These are phyloP conservation scores for Solanum piurae DNA, from an alignment of 257 asterid genomes.

Conservation along the genomic window DNA sequence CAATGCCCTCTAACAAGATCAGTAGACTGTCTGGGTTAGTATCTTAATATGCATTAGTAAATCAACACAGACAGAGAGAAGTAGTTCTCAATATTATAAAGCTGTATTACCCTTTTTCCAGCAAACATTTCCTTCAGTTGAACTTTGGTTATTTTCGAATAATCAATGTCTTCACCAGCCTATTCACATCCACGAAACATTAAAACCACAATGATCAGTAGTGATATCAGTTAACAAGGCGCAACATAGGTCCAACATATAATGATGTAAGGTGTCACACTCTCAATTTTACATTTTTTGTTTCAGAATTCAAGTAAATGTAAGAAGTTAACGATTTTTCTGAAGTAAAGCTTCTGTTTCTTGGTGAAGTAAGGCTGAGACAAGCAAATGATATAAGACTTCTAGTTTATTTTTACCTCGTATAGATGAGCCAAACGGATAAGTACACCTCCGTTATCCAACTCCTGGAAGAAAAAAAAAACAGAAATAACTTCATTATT, in stretches of 20 bases:
- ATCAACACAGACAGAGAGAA: neutral
- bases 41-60: neutral
- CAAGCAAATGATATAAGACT: neutral
- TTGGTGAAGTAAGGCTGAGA: neutral
- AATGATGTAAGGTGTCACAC: neutral
- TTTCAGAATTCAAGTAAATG: neutral
- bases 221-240: neutral
- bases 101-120: slow-evolving; percentile 40
- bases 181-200: slow-evolving; percentile 14
- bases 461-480: slow-evolving; percentile 27
- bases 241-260: neutral
- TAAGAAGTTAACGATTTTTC: neutral
- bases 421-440: slow-evolving; percentile 81
- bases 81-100: neutral
- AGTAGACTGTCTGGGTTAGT: neutral
- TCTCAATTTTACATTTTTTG: neutral
- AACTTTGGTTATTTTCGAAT: slow-evolving; percentile 53
- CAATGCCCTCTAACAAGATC: neutral
- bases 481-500: neutral
- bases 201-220: neutral
- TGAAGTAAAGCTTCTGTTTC: neutral
- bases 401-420: slow-evolving; percentile 36
- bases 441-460: slow-evolving; percentile 47
- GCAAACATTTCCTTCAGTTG: slow-evolving; percentile 59
- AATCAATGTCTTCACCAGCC: slow-evolving; percentile 69